Conservation (phyloP, 495 filamentous ascomycete species). For the Cercophora newfieldiana region DNA sequence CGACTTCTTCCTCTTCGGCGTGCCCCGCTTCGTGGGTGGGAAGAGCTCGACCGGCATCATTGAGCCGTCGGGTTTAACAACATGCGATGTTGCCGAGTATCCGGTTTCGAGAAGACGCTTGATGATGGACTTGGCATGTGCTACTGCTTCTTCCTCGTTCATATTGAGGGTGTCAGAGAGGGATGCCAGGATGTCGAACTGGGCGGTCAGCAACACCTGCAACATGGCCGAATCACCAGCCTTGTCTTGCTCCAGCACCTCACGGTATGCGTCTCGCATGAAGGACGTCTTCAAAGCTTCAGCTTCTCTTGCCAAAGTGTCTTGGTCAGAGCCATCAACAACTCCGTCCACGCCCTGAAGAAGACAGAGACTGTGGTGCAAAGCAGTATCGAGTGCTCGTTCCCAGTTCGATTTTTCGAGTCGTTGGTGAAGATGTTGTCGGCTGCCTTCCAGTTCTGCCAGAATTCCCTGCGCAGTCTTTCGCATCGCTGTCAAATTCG, state of each 20-base stretch:
- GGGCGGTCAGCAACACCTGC: conserved; percentile 80
- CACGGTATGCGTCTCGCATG: conserved; percentile 75
- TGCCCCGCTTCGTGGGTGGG: conserved; percentile 67
- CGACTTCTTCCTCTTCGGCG: conserved; percentile 73
- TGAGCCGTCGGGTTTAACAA: conserved; percentile 88
- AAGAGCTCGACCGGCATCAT: conserved; percentile 61
- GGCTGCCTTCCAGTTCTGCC: conserved; percentile 80
- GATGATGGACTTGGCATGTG: conserved; percentile 77
- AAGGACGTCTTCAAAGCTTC: conserved; percentile 79
- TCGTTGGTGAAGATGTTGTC: conserved; percentile 85
- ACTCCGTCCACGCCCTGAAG: conserved; percentile 70
- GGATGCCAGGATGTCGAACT: conserved; percentile 85
- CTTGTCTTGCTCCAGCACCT: conserved; percentile 83
- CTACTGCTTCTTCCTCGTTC: conserved; percentile 77
- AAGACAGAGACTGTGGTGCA: conserved; percentile 80
- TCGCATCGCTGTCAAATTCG: conserved; percentile 71
- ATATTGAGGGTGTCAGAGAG: conserved; percentile 78
- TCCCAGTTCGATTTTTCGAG: conserved; percentile 83
- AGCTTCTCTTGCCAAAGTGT: conserved; percentile 74
- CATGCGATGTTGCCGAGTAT: conserved; percentile 67
- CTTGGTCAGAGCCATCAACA: conserved; percentile 67
- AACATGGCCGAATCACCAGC: conserved; percentile 72
- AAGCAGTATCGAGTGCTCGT: conserved; percentile 75
- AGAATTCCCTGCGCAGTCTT: conserved; percentile 86
- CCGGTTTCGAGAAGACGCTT: conserved; percentile 75